Conservation (phyloP, 768 basidiomycete genomes). For the Pleurotus ostreatus region DNA sequence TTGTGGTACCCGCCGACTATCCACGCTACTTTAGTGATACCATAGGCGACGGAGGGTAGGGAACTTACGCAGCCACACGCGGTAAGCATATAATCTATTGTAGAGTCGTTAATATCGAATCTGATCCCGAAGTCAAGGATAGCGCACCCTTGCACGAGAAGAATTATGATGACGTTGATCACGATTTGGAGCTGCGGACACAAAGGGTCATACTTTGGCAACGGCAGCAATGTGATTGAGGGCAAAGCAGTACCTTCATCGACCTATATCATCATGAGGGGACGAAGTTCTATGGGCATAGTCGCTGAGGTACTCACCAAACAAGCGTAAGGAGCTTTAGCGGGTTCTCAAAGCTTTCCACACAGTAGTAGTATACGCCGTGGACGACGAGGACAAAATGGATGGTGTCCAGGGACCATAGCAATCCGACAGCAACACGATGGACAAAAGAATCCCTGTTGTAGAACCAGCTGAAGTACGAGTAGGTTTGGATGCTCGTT, state of each 20-base stretch:
- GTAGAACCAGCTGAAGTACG: constrained; percentile 15
- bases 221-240: neutral
- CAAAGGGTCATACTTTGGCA: neutral
- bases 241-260: neutral
- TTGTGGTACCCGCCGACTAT: constrained; percentile 4
- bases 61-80: constrained; percentile 2
- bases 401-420: constrained; percentile 22
- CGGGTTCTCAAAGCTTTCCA: constrained; percentile 19
- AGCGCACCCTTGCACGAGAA: constrained; percentile 22
- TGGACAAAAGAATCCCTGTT: constrained; percentile 12
- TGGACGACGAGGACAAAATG: constrained; percentile 23
- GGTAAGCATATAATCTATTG: neutral
- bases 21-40: neutral
- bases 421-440: constrained; percentile 2
- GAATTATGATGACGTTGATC: constrained; percentile 21
- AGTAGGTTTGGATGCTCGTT: constrained; percentile 17
- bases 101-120: no score
- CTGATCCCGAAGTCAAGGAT: neutral
- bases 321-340: constrained; percentile 1
- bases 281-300: neutral
- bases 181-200: constrained; percentile 19
- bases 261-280: neutral
- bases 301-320: neutral
- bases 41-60: neutral
- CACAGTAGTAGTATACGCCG: constrained; percentile 23